phyloP scores from a whole-genome alignment of 73 alveolate genomes.

The Tetrahymena malaccensis region DNA sequence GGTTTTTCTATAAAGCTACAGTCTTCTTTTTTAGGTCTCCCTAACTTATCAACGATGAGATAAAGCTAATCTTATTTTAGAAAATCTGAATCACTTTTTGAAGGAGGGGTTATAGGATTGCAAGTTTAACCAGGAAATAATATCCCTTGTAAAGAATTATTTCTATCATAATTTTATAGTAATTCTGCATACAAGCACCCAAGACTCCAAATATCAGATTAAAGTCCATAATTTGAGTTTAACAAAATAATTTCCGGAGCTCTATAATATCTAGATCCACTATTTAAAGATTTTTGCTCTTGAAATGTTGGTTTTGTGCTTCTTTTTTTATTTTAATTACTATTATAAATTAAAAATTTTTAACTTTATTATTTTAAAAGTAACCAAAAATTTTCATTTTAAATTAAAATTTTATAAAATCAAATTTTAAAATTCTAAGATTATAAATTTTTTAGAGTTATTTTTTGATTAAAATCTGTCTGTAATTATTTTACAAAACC shows the following conservation, averaged over 20 bases:
- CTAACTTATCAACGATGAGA: background rate
- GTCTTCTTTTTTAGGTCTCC: background rate
- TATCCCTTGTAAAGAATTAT: background rate
- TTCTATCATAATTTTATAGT: background rate
- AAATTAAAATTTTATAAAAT: too few species aligned
- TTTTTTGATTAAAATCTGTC: too few species aligned
- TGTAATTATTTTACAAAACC: too few species aligned
- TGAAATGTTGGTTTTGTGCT: background rate
- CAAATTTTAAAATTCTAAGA: too few species aligned
- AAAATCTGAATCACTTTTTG: background rate
- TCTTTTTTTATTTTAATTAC: background rate
- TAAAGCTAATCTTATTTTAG: background rate
- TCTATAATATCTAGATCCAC: background rate
- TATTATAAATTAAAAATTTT: too few species aligned
- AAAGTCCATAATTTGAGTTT: background rate
- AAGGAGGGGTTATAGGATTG: background rate
- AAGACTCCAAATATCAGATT: background rate
- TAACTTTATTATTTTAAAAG: too few species aligned
- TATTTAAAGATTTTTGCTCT: background rate
- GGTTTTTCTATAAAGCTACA: background rate
- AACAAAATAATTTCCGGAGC: background rate
- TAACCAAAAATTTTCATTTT: too few species aligned
- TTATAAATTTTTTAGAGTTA: too few species aligned
- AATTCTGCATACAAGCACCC: background rate
- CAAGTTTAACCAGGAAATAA: background rate